Evolutionary conservation across 2,329 filamentous ascomycete species (phyloP).

Genomic region (Epichloe hybrida): DNA sequence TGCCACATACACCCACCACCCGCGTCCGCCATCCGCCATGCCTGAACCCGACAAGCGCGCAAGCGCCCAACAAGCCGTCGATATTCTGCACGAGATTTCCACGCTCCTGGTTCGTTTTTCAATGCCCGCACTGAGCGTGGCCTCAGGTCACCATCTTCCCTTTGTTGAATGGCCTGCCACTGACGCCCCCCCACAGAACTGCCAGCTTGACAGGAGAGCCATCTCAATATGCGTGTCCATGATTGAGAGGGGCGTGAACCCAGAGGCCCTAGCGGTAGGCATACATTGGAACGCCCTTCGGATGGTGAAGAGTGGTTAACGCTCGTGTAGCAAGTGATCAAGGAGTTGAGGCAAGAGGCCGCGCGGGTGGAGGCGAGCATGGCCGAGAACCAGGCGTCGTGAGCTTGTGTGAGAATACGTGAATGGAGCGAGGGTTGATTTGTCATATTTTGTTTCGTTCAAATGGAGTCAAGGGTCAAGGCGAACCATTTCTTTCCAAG

Average conservation of each 20-base stretch:
- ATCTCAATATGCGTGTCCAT: slow-evolving; percentile 91
- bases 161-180: background rate
- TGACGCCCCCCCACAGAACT: slow-evolving; percentile 50
- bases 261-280: slow-evolving; percentile 81
- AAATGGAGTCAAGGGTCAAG: background rate
- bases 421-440: background rate
- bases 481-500: too few species aligned
- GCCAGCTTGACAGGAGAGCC: slow-evolving; percentile 77
- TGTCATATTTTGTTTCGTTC: background rate
- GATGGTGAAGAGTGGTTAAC: background rate
- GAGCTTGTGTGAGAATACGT: background rate
- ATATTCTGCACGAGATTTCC: slow-evolving; percentile 73
- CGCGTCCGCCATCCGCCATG: slow-evolving; percentile 10
- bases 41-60: slow-evolving; percentile 53
- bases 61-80: slow-evolving; percentile 69
- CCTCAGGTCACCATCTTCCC: background rate
- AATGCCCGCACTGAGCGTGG: background rate
- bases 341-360: slow-evolving; percentile 44
- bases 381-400: background rate
- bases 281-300: background rate
- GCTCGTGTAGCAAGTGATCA: slow-evolving; percentile 38
- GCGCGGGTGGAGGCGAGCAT: slow-evolving; percentile 30
- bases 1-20: background rate
- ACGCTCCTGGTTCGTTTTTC: slow-evolving; percentile 67
- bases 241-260: slow-evolving; percentile 94